These are phyloP conservation scores for Morella rubra DNA, from an alignment of 306 rosid species.

Conservation along the genomic window DNA sequence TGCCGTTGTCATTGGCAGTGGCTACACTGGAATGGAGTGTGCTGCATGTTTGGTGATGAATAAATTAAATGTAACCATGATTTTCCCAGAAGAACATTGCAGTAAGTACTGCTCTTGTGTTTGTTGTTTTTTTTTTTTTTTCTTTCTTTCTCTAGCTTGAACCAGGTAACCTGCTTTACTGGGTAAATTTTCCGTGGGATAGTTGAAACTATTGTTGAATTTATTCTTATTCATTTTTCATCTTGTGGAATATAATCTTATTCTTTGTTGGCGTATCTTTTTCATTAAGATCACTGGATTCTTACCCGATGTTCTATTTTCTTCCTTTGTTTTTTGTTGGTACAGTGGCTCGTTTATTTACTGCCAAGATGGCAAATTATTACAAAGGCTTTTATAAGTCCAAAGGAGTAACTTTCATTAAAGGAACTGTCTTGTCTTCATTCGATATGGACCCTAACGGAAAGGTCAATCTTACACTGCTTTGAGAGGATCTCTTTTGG, in stretches of 20 bases:
- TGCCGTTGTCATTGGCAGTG: slow-evolving; percentile 98
- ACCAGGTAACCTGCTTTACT: background rate
- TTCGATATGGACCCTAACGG: slow-evolving; percentile 73
- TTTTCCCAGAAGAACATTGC: slow-evolving; percentile 98
- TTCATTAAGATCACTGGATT: slow-evolving; percentile 10
- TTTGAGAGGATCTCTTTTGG: slow-evolving; percentile 6
- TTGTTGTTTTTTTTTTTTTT: background rate
- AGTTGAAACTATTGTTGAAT: background rate
- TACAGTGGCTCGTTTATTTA: slow-evolving; percentile 96
- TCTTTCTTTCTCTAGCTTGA: background rate
- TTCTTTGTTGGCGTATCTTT: background rate
- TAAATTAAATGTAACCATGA: slow-evolving; percentile 85
- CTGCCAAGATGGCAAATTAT: slow-evolving; percentile 80
- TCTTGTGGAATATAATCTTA: background rate
- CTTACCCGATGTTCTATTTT: background rate
- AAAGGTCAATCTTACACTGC: slow-evolving; percentile 52
- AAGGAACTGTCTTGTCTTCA: slow-evolving; percentile 88
- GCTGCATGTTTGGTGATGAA: slow-evolving; percentile 94
- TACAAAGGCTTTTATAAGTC: slow-evolving; percentile 85
- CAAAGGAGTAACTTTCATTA: slow-evolving; percentile 76
- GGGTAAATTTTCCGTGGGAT: background rate
- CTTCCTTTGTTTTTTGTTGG: slow-evolving; percentile 20
- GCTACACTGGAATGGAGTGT: slow-evolving; percentile 98
- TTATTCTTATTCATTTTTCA: too few species aligned
- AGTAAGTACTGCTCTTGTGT: slow-evolving; percentile 49